A percentile compares a stretch with the other conserved stretches of the same genome.
Evolutionary conservation across 129 eudicot genomes (phyloP).

Genomic region (Chrysanthemum seticuspe): DNA sequence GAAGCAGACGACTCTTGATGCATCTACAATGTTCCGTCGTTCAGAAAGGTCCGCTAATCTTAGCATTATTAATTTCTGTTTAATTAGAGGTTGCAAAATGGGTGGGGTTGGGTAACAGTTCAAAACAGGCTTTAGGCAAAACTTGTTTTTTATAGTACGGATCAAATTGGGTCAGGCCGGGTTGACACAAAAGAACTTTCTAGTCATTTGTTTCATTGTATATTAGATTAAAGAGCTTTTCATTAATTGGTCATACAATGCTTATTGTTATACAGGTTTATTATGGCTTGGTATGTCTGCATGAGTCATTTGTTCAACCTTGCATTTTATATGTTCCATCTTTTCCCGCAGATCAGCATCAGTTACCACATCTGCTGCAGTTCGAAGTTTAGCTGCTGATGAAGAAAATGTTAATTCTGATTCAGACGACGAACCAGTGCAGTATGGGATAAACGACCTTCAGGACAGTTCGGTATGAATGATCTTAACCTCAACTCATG

Average conservation of each 20-base stretch:
- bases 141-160: no score
- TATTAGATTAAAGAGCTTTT: no score
- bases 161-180: no score
- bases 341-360: constrained; percentile 70
- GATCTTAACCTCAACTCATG: constrained; percentile 4
- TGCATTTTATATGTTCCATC: not conserved
- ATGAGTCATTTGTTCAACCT: no score
- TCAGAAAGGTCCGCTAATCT: constrained; percentile 60
- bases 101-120: no score
- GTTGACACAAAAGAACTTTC: no score
- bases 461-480: constrained; percentile 65
- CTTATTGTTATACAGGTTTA: no score
- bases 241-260: no score
- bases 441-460: constrained; percentile 54
- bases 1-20: constrained; percentile 92
- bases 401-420: constrained; percentile 81
- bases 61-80: not conserved
- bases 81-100: not conserved
- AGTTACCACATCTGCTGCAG: constrained; percentile 76
- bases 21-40: constrained; percentile 58
- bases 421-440: constrained; percentile 71
- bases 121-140: no score
- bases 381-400: constrained; percentile 66
- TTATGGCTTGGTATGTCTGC: no score
- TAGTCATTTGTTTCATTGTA: no score